phyloP scores from a whole-genome alignment of 1,139 yeast species.

The Suhomyces terraborum region DNA sequence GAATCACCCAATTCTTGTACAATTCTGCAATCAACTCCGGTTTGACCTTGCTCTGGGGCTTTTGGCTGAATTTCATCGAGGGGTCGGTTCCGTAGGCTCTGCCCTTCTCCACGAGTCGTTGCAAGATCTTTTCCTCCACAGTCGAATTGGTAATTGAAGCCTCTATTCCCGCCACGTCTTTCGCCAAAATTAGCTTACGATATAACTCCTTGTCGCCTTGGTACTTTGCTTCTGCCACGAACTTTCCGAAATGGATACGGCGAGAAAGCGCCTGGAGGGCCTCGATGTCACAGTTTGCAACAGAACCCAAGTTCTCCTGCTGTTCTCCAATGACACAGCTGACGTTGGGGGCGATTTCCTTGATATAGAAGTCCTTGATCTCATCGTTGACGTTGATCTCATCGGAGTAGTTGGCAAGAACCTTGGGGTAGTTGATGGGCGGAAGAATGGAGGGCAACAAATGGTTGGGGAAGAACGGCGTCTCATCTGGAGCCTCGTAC shows the following conservation, averaged over 20 bases:
- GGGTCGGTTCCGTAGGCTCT: slow-evolving; percentile 90
- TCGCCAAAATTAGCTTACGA: slow-evolving; percentile 61
- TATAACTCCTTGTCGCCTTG: slow-evolving; percentile 65
- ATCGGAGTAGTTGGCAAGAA: slow-evolving; percentile 71
- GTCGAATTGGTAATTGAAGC: slow-evolving; percentile 80
- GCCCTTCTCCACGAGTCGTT: slow-evolving; percentile 77
- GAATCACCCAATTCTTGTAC: slow-evolving; percentile 86
- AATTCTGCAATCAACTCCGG: slow-evolving; percentile 80
- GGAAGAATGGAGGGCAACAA: slow-evolving; percentile 75
- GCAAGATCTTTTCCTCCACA: slow-evolving; percentile 82
- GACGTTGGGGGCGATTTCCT: slow-evolving; percentile 71
- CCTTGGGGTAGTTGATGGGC: slow-evolving; percentile 71
- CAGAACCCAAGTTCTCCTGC: slow-evolving; percentile 83
- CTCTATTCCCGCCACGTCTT: slow-evolving; percentile 74
- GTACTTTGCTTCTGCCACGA: slow-evolving; percentile 95
- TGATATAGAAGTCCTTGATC: slow-evolving; percentile 67
- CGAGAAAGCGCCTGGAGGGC: slow-evolving; percentile 87
- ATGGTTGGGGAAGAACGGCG: slow-evolving; percentile 80
- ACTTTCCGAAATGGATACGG: slow-evolving; percentile 93
- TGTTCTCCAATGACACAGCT: slow-evolving; percentile 75
- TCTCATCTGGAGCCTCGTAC: slow-evolving; percentile 92
- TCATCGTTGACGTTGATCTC: slow-evolving; percentile 75
- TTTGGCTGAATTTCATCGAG: slow-evolving; percentile 64
- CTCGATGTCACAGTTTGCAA: slow-evolving; percentile 82
- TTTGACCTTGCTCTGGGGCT: slow-evolving; percentile 73